Evolutionary conservation across 2,329 filamentous ascomycete genomes (phyloP).

Genomic region (Colletotrichum karsti): DNA sequence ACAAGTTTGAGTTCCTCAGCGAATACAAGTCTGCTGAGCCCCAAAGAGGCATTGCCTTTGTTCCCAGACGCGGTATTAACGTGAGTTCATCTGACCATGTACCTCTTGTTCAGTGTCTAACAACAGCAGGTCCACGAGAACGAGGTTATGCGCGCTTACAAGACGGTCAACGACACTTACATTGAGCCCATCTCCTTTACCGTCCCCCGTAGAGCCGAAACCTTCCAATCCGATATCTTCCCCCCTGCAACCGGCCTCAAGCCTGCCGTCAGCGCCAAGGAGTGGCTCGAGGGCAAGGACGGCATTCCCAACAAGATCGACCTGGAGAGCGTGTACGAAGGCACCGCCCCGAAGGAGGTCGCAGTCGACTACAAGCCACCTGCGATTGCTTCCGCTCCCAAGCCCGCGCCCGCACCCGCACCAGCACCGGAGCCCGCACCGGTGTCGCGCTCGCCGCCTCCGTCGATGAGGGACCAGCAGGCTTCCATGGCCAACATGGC

Average conservation of each 20-base stretch:
- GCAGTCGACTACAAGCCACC: slow-evolving; percentile 72
- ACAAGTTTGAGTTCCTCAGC: slow-evolving; percentile 97
- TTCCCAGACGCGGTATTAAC: slow-evolving; percentile 95
- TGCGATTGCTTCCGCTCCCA: slow-evolving; percentile 51
- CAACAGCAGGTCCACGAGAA: slow-evolving; percentile 82
- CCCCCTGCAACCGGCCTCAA: slow-evolving; percentile 84
- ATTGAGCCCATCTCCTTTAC: slow-evolving; percentile 98
- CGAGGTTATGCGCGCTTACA: slow-evolving; percentile 94
- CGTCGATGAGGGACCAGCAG: slow-evolving; percentile 85
- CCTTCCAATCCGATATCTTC: slow-evolving; percentile 97
- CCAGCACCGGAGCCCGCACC: slow-evolving; percentile 58
- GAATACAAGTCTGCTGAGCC: slow-evolving; percentile 98
- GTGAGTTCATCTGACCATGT: slow-evolving; percentile 51
- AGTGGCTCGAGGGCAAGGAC: slow-evolving; percentile 90
- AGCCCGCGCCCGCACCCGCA: slow-evolving; percentile 53
- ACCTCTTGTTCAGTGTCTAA: slow-evolving; percentile 30
- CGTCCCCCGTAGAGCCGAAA: slow-evolving; percentile 90
- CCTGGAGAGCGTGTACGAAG: slow-evolving; percentile 90
- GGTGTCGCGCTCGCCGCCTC: slow-evolving; percentile 57
- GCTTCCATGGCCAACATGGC: slow-evolving; percentile 86
- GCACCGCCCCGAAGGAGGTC: slow-evolving; percentile 81
- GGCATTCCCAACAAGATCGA: slow-evolving; percentile 91
- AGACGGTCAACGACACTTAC: slow-evolving; percentile 94
- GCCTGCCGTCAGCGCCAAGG: slow-evolving; percentile 79
- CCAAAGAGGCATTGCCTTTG: slow-evolving; percentile 91